Conservation (phyloP, 2,329 filamentous ascomycete species). For the Penicillium digitatum region DNA sequence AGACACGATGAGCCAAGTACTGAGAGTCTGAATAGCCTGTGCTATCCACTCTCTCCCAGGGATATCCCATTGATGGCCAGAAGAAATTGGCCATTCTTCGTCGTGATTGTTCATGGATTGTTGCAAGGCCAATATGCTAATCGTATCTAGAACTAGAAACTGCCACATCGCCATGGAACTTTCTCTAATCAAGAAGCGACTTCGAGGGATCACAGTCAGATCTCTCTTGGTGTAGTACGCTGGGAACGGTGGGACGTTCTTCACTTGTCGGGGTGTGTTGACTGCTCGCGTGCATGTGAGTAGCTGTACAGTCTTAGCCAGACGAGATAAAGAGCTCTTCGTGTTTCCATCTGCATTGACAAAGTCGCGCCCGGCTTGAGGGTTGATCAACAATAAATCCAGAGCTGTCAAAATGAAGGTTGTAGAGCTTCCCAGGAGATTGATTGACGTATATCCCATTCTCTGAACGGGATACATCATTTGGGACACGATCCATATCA, state of each 20-base stretch:
- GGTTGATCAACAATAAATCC: slow-evolving; percentile 15
- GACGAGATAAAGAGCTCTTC: not conserved
- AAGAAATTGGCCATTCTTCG: not conserved
- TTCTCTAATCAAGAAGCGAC: slow-evolving; percentile 21
- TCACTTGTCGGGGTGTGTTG: slow-evolving; percentile 21
- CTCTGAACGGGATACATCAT: not conserved
- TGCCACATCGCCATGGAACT: slow-evolving; percentile 20
- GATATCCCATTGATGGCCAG: slow-evolving; percentile 4
- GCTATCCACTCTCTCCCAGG: slow-evolving; percentile 13
- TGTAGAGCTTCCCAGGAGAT: not conserved
- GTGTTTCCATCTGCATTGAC: not conserved
- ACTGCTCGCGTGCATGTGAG: slow-evolving; percentile 19
- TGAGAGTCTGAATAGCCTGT: slow-evolving; percentile 7
- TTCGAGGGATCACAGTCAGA: not conserved
- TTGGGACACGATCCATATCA: slow-evolving; percentile 3
- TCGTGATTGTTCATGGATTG: not conserved
- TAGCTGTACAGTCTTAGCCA: slow-evolving; percentile 1
- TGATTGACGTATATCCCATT: not conserved
- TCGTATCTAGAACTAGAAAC: slow-evolving; percentile 17
- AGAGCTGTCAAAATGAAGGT: slow-evolving; percentile 8
- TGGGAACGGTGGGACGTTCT: slow-evolving; percentile 18
- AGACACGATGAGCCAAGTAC: slow-evolving; percentile 15
- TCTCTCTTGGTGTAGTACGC: slow-evolving; percentile 10
- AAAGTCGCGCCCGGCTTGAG: slow-evolving; percentile 9
- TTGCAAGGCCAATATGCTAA: not conserved